A percentile compares a stretch with the other conserved stretches of the same genome.
phyloP scores from a whole-genome alignment of 73 alveolate species.

The Symbiodinium natans region DNA sequence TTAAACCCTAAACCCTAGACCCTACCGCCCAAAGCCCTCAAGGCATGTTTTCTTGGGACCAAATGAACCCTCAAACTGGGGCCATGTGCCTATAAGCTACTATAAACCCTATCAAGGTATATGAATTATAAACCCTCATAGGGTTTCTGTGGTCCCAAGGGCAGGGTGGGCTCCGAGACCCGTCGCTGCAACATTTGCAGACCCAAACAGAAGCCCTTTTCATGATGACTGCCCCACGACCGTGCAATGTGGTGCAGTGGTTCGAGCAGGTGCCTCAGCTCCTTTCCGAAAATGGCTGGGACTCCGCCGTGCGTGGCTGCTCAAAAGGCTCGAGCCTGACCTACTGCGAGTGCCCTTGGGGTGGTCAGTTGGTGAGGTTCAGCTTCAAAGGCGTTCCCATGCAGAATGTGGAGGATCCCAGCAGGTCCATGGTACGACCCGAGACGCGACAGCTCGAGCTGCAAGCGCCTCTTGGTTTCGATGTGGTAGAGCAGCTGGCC shows the following conservation, averaged over 20 bases:
- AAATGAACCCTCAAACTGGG: no score
- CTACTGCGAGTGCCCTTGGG: neutral
- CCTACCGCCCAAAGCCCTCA: neutral
- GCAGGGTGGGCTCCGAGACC: no score
- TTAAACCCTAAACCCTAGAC: neutral
- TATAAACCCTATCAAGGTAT: no score
- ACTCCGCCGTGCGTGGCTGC: neutral
- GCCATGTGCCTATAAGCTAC: no score
- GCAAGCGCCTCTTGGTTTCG: neutral
- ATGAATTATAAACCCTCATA: no score
- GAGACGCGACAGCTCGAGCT: neutral
- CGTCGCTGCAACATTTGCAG: no score
- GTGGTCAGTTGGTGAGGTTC: neutral
- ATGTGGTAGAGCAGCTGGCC: neutral
- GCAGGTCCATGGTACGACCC: neutral
- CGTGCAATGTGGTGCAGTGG: no score
- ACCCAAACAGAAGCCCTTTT: no score
- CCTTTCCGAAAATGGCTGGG: neutral
- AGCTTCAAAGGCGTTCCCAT: neutral
- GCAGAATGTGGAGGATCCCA: neutral
- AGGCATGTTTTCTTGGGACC: no score
- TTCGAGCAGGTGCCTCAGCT: no score
- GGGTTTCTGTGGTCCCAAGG: no score
- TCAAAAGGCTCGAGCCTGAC: neutral
- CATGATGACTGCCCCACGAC: no score